Percentiles rank a stretch among this genome's conserved stretches.
These are phyloP conservation scores for Mrakia frigida DNA, from an alignment of 768 basidiomycete genomes.

Conservation along the genomic window DNA sequence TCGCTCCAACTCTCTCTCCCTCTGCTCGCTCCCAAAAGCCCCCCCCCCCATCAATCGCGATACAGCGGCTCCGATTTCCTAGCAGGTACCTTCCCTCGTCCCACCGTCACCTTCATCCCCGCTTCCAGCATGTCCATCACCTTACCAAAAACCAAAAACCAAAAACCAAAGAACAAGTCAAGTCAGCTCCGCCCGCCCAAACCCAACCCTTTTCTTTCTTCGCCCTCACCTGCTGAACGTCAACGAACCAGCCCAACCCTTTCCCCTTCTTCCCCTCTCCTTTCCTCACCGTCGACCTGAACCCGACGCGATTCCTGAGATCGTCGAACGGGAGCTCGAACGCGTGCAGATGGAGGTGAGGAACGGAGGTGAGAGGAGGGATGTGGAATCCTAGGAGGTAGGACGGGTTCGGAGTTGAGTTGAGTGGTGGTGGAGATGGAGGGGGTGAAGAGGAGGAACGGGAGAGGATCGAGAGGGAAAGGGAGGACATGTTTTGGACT, in stretches of 20 bases:
- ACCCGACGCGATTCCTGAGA: not conserved
- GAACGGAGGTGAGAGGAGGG: constrained; percentile 19
- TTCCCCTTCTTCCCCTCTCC: not conserved
- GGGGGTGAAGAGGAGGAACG: not conserved
- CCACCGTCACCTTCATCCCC: constrained; percentile 9
- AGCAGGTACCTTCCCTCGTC: not conserved
- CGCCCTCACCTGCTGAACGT: constrained; percentile 10
- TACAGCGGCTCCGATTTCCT: not conserved
- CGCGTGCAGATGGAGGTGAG: constrained; percentile 26
- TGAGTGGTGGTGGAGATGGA: not conserved
- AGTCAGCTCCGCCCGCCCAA: no score
- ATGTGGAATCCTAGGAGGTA: constrained; percentile 26
- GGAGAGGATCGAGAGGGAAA: constrained; percentile 14
- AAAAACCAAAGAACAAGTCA: not conserved
- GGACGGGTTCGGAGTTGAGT: no score
- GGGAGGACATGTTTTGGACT: constrained; percentile 13
- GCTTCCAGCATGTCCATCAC: constrained; percentile 22
- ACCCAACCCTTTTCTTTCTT: no score
- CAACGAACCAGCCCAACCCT: constrained; percentile 11
- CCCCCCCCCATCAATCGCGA: constrained; percentile 7
- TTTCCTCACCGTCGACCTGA: constrained; percentile 1
- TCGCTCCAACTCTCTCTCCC: no score
- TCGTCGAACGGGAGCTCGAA: constrained; percentile 22
- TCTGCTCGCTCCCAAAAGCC: no score
- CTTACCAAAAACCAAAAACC: not conserved